A percentile compares a stretch with the other conserved stretches of the same genome.
Conservation (phyloP, 306 rosid genomes). For the Rubus idaeus region DNA sequence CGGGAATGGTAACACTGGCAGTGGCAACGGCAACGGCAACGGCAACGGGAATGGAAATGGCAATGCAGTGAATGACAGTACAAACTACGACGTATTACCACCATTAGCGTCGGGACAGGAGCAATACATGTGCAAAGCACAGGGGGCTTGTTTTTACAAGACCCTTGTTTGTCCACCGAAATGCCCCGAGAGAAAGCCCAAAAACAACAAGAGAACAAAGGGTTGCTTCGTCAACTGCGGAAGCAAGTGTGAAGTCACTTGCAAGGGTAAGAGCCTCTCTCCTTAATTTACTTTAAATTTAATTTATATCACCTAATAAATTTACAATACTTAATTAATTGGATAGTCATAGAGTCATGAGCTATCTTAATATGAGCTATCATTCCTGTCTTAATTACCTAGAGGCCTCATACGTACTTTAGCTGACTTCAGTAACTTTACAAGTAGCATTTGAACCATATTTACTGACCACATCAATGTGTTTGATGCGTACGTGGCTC, state of each 20-base stretch:
- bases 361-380: neutral
- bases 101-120: constrained; percentile 37
- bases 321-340: no score
- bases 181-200: constrained; percentile 54
- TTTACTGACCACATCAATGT: no score
- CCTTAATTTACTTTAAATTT: neutral
- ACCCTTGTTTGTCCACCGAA: constrained; percentile 52
- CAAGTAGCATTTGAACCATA: no score
- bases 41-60: neutral
- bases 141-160: constrained; percentile 37
- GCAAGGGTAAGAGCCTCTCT: constrained; percentile 54
- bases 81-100: neutral
- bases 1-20: neutral
- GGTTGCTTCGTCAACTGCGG: constrained; percentile 61
- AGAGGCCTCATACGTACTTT: neutral
- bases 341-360: neutral
- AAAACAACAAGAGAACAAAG: constrained; percentile 59
- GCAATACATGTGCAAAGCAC: constrained; percentile 45
- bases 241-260: constrained; percentile 75
- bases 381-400: neutral
- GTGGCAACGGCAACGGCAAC: neutral
- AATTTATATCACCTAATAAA: neutral
- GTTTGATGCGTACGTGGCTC: no score
- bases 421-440: no score
- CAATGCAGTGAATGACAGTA: neutral